Percentiles rank a stretch among this genome's conserved stretches.
These are phyloP conservation scores for Calocybe cyanea DNA, from an alignment of 768 basidiomycete species.

Conservation along the genomic window DNA sequence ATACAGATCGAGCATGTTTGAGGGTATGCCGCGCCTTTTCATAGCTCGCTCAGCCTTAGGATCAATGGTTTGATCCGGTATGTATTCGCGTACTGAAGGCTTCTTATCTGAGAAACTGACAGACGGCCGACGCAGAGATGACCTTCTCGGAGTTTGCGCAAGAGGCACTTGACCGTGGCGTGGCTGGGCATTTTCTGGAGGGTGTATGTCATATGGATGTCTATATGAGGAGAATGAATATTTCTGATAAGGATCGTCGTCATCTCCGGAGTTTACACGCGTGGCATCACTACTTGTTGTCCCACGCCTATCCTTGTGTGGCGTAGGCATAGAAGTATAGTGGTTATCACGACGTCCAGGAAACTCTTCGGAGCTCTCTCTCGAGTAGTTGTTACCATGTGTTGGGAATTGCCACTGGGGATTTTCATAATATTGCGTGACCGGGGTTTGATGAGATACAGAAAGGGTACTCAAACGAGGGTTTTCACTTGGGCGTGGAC, in stretches of 20 bases:
- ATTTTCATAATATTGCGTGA: slow-evolving; percentile 8
- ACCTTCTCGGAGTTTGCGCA: slow-evolving; percentile 20
- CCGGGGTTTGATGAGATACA: slow-evolving; percentile 12
- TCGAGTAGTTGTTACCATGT: slow-evolving; percentile 16
- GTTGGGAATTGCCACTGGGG: slow-evolving; percentile 27
- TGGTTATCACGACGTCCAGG: slow-evolving; percentile 18
- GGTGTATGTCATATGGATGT: slow-evolving; percentile 59
- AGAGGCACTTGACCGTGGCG: slow-evolving; percentile 17
- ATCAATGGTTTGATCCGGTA: slow-evolving; percentile 20
- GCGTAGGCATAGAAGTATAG: slow-evolving; percentile 1
- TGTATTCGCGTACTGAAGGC: slow-evolving; percentile 21
- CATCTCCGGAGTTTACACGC: slow-evolving; percentile 19
- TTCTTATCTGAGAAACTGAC: slow-evolving; percentile 38
- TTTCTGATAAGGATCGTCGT: slow-evolving; percentile 29
- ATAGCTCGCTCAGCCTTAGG: slow-evolving; percentile 27
- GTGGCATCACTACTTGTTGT: slow-evolving; percentile 38
- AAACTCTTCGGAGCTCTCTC: slow-evolving; percentile 22
- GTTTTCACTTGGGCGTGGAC: slow-evolving; percentile 3
- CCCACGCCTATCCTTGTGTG: slow-evolving; percentile 20
- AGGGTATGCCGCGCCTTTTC: slow-evolving; percentile 43
- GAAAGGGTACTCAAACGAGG: slow-evolving; percentile 4
- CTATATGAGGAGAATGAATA: slow-evolving; percentile 53
- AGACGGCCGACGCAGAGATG: slow-evolving; percentile 21
- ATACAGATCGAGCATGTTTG: slow-evolving; percentile 52
- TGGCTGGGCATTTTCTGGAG: slow-evolving; percentile 43